Evolutionary conservation across 2,329 filamentous ascomycete species (phyloP).

Genomic region (Ophiocordyceps sinensis): DNA sequence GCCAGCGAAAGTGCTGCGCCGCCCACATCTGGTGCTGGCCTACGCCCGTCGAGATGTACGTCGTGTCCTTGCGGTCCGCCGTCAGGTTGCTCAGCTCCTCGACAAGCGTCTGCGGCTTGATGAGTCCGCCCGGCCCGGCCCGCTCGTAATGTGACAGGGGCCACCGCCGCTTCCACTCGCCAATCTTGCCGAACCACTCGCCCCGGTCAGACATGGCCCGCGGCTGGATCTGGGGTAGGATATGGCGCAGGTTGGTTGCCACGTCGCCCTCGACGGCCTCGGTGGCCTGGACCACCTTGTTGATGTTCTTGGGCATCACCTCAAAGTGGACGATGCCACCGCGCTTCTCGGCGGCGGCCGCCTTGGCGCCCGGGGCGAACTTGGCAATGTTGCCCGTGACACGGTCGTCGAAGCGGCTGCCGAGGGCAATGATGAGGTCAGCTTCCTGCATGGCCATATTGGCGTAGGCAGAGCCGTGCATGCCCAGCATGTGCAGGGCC

Average conservation of each 20-base stretch:
- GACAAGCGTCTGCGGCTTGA: conserved; percentile 91
- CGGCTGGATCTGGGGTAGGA: conserved; percentile 57
- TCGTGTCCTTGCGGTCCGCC: conserved; percentile 63
- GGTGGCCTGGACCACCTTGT: conserved; percentile 95
- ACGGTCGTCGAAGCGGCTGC: conserved; percentile 90
- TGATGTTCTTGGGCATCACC: conserved; percentile 99
- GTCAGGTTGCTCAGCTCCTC: conserved; percentile 81
- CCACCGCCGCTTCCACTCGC: conserved; percentile 82
- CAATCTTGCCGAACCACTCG: conserved; percentile 84
- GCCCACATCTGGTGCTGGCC: conserved; percentile 99
- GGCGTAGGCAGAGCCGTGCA: conserved; percentile 94
- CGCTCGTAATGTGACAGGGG: conserved; percentile 72
- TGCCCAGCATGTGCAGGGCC: conserved; percentile 94
- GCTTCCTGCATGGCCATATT: conserved; percentile 98
- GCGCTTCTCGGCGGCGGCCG: conserved; percentile 68
- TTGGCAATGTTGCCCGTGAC: conserved; percentile 70
- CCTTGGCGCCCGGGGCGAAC: conserved; percentile 79
- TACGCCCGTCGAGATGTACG: conserved; percentile 84
- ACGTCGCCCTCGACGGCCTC: conserved; percentile 94
- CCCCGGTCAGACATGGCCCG: conserved; percentile 51
- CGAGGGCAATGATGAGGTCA: conserved; percentile 88
- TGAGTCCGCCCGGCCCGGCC: conserved; percentile 58
- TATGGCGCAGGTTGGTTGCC: conserved; percentile 56
- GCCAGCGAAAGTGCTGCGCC: conserved; percentile 93
- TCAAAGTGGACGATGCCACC: conserved; percentile 97